Evolutionary conservation across 2,329 filamentous ascomycete genomes (phyloP).

Genomic region (Penicillium sp.): DNA sequence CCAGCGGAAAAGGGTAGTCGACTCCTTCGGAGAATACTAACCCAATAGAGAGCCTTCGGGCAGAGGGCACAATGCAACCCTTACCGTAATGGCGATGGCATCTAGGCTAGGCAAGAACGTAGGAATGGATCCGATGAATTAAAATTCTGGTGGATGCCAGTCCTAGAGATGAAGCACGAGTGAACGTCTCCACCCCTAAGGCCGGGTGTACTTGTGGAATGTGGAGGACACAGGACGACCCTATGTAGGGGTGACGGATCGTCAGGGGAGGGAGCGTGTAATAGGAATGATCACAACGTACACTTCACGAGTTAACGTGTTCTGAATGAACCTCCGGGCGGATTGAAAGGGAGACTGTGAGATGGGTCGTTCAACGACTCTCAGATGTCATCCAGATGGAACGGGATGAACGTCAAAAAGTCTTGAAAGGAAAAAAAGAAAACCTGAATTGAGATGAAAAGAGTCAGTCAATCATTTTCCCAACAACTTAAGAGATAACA

Average conservation of each 20-base stretch:
- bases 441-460: not conserved
- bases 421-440: not conserved
- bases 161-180: constrained; percentile 43
- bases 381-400: constrained; percentile 27
- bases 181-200: constrained; percentile 46
- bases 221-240: constrained; percentile 37
- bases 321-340: constrained; percentile 22
- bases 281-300: constrained; percentile 32
- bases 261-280: constrained; percentile 31
- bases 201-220: constrained; percentile 35
- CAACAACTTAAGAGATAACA: not conserved
- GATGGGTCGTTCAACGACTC: constrained; percentile 23
- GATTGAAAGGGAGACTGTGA: constrained; percentile 23
- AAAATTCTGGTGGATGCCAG: constrained; percentile 35
- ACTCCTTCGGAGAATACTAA: constrained; percentile 35
- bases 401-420: constrained; percentile 23
- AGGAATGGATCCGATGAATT: constrained; percentile 41
- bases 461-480: not conserved
- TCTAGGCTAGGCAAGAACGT: constrained; percentile 38
- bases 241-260: constrained; percentile 39
- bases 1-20: constrained; percentile 15
- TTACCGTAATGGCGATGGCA: constrained; percentile 45
- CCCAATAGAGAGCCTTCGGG: constrained; percentile 40
- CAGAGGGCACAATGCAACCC: constrained; percentile 41
- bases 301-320: constrained; percentile 32